A percentile compares a stretch with the other conserved stretches of the same genome.
These are phyloP conservation scores for Diaporthe destruens DNA, from an alignment of 2,329 filamentous ascomycete genomes.

Conservation along the genomic window DNA sequence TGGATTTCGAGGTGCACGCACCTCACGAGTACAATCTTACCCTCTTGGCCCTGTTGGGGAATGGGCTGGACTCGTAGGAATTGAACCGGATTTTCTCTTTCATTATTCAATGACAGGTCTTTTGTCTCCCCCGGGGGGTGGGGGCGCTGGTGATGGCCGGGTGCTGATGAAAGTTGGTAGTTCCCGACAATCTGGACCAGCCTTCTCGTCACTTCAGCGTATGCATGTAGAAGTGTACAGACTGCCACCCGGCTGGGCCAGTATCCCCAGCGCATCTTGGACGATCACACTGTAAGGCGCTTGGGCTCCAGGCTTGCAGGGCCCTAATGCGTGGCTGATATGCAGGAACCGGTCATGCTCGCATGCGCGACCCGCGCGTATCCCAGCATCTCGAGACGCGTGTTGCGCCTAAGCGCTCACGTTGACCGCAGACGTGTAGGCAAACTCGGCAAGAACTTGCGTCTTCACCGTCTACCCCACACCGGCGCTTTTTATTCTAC, in stretches of 20 bases:
- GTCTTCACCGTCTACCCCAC: background rate
- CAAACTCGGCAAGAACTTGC: background rate
- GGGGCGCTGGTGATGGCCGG: too few species aligned
- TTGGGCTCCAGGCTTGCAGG: background rate
- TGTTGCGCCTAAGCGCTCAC: constrained; percentile 15
- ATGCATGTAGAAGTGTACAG: background rate
- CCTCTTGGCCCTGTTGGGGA: background rate
- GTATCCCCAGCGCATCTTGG: background rate
- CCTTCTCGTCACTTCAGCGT: background rate
- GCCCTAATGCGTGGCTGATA: constrained; percentile 25
- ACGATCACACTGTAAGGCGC: background rate
- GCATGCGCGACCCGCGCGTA: constrained; percentile 13
- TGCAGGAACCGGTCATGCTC: constrained; percentile 27
- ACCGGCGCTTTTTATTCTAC: background rate
- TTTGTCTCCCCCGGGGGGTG: too few species aligned
- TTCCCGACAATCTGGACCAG: constrained; percentile 7
- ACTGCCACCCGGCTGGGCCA: background rate
- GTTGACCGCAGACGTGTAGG: background rate
- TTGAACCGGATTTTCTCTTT: background rate
- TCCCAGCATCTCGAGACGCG: background rate
- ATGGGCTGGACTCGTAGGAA: background rate
- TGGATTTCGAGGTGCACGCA: background rate
- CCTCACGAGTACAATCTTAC: background rate
- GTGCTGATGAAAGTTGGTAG: background rate
- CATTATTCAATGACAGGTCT: background rate